These are phyloP conservation scores for Vaucheria bursata DNA, from an alignment of 352 stramenopile species.

Conservation along the genomic window DNA sequence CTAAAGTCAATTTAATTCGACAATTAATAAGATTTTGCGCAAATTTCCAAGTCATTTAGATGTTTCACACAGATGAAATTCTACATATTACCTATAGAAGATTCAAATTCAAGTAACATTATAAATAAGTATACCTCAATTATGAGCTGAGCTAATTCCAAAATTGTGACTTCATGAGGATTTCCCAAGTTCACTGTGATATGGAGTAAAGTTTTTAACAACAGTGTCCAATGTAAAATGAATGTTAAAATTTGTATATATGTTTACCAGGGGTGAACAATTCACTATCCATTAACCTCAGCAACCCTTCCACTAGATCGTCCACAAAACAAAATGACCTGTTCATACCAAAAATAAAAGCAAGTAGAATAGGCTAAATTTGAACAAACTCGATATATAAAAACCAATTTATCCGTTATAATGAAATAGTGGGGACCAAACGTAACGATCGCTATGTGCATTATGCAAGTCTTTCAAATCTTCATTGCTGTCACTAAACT, in stretches of 20 bases:
- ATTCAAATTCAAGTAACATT: not conserved
- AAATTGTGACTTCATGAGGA: constrained; percentile 92
- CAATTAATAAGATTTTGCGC: not conserved
- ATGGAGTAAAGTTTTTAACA: not conserved
- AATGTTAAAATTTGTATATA: not conserved
- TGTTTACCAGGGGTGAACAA: constrained; percentile 38
- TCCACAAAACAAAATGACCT: constrained; percentile 97
- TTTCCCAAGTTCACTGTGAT: constrained; percentile 88
- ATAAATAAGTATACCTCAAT: not conserved
- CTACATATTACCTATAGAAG: not conserved
- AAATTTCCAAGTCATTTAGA: not conserved
- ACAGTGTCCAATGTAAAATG: not conserved
- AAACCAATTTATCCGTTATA: not conserved
- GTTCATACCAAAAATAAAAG: not conserved
- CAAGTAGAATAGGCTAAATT: not conserved
- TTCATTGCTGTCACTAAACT: not conserved
- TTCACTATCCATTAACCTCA: constrained; percentile 87
- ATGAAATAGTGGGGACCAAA: not conserved
- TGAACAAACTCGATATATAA: too few relatives aligned
- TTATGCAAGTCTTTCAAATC: not conserved
- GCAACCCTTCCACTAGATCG: constrained; percentile 90
- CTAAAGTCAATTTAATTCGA: not conserved
- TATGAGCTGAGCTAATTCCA: constrained; percentile 60
- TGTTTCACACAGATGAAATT: not conserved
- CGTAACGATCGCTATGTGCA: not conserved